Evolutionary conservation across 1,139 yeast genomes (phyloP), one percentile per base, ranked within the genome.

Genomic region (Meyerozyma smithsonii): DNA sequence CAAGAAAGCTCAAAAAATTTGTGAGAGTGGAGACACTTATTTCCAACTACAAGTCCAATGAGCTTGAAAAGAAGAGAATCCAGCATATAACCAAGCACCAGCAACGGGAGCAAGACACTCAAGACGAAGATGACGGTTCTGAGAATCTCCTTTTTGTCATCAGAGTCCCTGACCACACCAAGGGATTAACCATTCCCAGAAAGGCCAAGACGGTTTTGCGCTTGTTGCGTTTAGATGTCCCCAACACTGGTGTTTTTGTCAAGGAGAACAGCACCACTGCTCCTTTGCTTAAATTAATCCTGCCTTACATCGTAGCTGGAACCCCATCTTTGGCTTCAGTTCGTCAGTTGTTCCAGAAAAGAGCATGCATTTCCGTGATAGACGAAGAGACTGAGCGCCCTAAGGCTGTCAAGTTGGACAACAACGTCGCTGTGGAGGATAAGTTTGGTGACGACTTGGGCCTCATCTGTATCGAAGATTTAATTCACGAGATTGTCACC

Each of bases 391-490:
- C 63, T 35, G 61, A 62, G 14, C 35, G 33, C 25, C 55, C 52
- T 26, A 59, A 58, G 39, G 49, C 52, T 37, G 56, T 74, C 35
- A 72, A 78, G 47, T 64, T 84, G 51, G 85, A 84, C 56, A 87
- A 82, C 61, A 84, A 84, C 65, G 81, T 78, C 51, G 63, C 79
- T 35, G 83, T 84, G 37, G 95, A 84, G 64, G 89, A 84, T 52
- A 67, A 71, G 55, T 70, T 84, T 46, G 90, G 86, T 24, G 69
- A 65, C 36, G 79, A 79, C 28, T 64, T 69, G 42, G 92, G 92
- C 14, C 68, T 82, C 46, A 79, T 84, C 48, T 84, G 95, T 76
- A 74, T 82, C 32, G 94, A 84, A 63, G 95, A 84, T 61, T 69
- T 84, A 43, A 76, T 84, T 42, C 87, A 81, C 55, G 92, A 84